Conservation (phyloP, 106 monocot species). For the Allium fistulosum region DNA sequence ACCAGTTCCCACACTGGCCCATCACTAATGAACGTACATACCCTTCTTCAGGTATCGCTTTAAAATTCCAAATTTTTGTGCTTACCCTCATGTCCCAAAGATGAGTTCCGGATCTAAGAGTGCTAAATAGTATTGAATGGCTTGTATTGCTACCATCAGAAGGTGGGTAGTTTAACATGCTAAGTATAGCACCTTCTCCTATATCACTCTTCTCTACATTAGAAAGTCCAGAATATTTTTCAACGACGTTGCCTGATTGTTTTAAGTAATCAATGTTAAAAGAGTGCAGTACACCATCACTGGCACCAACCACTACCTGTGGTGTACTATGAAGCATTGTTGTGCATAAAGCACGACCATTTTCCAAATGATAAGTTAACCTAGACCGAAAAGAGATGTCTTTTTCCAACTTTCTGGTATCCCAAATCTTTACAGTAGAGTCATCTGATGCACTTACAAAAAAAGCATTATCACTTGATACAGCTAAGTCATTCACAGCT, state of each 20-base stretch:
- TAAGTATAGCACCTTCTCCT: conserved; percentile 81
- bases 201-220: conserved; percentile 76
- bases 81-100: conserved; percentile 75
- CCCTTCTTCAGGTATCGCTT: conserved; percentile 63
- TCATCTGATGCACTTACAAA: conserved; percentile 91
- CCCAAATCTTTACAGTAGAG: conserved; percentile 92
- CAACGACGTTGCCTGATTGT: conserved; percentile 65
- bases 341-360: conserved; percentile 59
- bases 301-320: conserved; percentile 68
- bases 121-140: conserved; percentile 75
- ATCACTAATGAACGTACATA: conserved; percentile 71
- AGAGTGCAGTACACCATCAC: conserved; percentile 67
- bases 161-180: conserved; percentile 65
- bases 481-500: conserved; percentile 80
- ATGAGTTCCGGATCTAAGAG: conserved; percentile 59
- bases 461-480: conserved; percentile 78
- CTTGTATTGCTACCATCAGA: conserved; percentile 33
- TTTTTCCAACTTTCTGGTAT: conserved; percentile 88
- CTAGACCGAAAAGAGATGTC: conserved; percentile 93
- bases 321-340: conserved; percentile 70
- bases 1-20: conserved; percentile 96
- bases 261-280: conserved; percentile 83
- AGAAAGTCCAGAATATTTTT: conserved; percentile 91
- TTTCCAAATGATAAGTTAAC: conserved; percentile 73
- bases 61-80: conserved; percentile 58